Evolutionary conservation across 2,329 filamentous ascomycete species (phyloP).

Genomic region (Coniochaeta sp.): DNA sequence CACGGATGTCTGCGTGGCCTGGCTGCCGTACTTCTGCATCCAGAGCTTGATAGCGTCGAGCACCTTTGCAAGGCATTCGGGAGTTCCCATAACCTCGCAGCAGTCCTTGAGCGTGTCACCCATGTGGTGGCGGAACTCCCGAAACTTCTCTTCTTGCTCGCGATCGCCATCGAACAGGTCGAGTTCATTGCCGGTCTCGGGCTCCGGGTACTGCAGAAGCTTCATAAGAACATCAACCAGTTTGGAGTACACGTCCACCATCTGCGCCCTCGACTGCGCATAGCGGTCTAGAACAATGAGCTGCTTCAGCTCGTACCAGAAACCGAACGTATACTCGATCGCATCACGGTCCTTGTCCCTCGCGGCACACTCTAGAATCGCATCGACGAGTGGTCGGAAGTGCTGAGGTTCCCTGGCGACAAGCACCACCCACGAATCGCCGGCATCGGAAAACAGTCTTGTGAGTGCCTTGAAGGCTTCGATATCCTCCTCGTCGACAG

Average conservation of each 20-base stretch:
- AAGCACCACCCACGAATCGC: slow-evolving; percentile 87
- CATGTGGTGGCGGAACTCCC: slow-evolving; percentile 94
- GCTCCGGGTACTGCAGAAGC: slow-evolving; percentile 79
- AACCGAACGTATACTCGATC: slow-evolving; percentile 88
- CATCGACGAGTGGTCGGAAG: slow-evolving; percentile 80
- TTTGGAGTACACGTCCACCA: slow-evolving; percentile 77
- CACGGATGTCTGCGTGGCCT: slow-evolving; percentile 66
- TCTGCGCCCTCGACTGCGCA: slow-evolving; percentile 68
- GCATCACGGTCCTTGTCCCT: slow-evolving; percentile 85
- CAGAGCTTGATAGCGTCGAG: slow-evolving; percentile 80
- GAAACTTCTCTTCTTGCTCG: slow-evolving; percentile 93
- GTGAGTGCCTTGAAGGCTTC: slow-evolving; percentile 86
- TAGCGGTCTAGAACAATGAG: slow-evolving; percentile 90
- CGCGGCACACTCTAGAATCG: slow-evolving; percentile 84
- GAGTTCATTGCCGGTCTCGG: slow-evolving; percentile 63
- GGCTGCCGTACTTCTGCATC: slow-evolving; percentile 74
- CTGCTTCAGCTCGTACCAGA: slow-evolving; percentile 98
- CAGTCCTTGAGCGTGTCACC: slow-evolving; percentile 96
- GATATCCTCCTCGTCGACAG: slow-evolving; percentile 59
- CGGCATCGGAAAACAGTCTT: slow-evolving; percentile 85
- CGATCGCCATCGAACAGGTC: slow-evolving; percentile 95
- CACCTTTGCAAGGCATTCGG: slow-evolving; percentile 84
- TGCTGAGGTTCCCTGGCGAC: slow-evolving; percentile 77
- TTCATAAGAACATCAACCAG: slow-evolving; percentile 89
- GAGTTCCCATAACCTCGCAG: slow-evolving; percentile 91